Base-by-base conservation (phyloP, 805 yeast genomes). In the Starmerella apicola region DNA sequence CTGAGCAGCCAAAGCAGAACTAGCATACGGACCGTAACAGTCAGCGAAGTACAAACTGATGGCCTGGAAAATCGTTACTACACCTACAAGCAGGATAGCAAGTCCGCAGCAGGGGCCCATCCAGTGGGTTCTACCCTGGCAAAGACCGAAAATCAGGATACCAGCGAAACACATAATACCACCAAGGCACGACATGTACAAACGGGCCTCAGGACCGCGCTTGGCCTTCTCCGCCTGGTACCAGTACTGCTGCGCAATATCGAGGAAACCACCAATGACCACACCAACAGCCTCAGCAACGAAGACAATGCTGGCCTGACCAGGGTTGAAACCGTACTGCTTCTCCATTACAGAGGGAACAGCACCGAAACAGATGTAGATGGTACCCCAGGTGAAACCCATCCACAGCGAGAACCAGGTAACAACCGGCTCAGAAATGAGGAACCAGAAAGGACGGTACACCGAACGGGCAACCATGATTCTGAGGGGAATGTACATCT, bases 1-100 rank as follows among this genome's bases (percentile, higher is more conserved):
- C 60, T 83, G 85, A 12, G 94, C 94, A 22, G 94, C 94, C 46
- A 83, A 58, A 2, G 93, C 86, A n/a, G 86, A 76, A 0, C 95
- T 94, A 19, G 83, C 79, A 23, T 37, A 41, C 4, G 45, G 38
- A 8, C 48, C 48, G 31, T 44, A 44, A 25, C 48, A 44, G 34
- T 44, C 48, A 2, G 48, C 45, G 20, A 41, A 41, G 34, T 41
- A 44, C 23, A 41, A 71, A 15, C 72, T 36, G 61, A 61, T 55
- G 54, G 61, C 32, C 61, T 63, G 39, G 64, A 68, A 43, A 58
- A 59, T 43, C 58, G 63, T 18, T 3, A 44, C 45, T 9, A 44
- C 45, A 19, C 48, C 48, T 19, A 66, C 54, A 30, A 65, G 47
- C 24, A 66, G 60, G 38, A 70, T 66, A 1, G 72, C 72, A 17